Percentiles rank a stretch among this genome's conserved stretches.
These are phyloP conservation scores for Curvularia verruculosa DNA, from an alignment of 2,329 filamentous ascomycete genomes.

Conservation along the genomic window DNA sequence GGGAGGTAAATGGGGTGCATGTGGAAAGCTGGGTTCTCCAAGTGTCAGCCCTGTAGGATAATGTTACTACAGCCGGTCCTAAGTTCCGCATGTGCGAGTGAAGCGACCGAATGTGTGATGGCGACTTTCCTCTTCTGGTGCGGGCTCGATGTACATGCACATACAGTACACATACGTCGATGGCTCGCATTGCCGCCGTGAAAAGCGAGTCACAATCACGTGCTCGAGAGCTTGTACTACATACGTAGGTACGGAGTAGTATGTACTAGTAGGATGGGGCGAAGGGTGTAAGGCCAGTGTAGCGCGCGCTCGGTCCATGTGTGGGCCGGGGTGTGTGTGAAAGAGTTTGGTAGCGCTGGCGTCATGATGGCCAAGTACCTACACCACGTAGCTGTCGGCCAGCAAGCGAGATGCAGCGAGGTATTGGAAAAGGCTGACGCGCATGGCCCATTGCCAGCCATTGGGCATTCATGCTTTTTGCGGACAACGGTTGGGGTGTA, in stretches of 20 bases:
- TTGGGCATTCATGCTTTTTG: constrained; percentile 19
- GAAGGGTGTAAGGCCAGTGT: neutral
- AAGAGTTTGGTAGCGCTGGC: constrained; percentile 2
- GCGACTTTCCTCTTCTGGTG: constrained; percentile 20
- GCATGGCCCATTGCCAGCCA: constrained; percentile 10
- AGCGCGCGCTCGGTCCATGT: neutral
- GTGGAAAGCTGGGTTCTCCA: constrained; percentile 23
- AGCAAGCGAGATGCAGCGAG: constrained; percentile 16
- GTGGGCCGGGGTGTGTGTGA: neutral
- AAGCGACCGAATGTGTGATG: constrained; percentile 2
- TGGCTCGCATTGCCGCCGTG: constrained; percentile 5
- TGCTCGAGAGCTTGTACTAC: neutral
- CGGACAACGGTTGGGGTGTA: constrained; percentile 4
- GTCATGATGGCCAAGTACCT: constrained; percentile 12
- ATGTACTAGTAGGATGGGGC: neutral
- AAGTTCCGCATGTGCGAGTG: constrained; percentile 16
- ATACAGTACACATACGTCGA: constrained; percentile 1
- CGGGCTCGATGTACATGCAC: constrained; percentile 21
- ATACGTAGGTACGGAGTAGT: no score
- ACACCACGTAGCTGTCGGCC: constrained; percentile 9
- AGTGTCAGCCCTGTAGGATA: constrained; percentile 26
- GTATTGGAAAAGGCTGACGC: constrained; percentile 19
- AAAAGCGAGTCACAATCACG: neutral
- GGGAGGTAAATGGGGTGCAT: neutral
- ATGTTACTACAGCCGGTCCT: constrained; percentile 10